phyloP scores from a whole-genome alignment of 306 rosid genomes.

The Sindora glabra region DNA sequence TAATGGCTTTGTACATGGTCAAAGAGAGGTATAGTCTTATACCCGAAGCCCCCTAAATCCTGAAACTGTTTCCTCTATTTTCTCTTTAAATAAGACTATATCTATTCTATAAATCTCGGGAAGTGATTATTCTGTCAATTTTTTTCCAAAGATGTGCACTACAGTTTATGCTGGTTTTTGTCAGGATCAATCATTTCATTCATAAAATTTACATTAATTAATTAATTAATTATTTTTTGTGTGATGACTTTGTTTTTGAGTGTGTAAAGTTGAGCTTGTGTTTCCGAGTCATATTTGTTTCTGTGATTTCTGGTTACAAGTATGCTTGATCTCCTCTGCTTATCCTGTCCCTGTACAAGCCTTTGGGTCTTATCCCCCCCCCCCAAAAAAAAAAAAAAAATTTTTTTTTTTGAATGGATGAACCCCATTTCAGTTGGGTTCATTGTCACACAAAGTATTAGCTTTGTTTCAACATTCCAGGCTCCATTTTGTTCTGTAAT shows the following conservation, averaged over 20 bases:
- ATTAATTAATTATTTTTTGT: not conserved
- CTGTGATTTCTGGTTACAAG: not conserved
- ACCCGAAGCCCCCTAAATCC: too few species aligned
- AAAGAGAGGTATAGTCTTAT: slow-evolving; percentile 51
- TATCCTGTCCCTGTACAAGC: not conserved
- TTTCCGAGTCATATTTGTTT: not conserved
- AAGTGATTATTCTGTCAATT: too few species aligned
- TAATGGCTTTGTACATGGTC: slow-evolving; percentile 30
- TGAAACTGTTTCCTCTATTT: too few species aligned
- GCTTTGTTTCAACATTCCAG: too few species aligned
- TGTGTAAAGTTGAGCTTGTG: not conserved
- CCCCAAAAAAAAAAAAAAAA: too few species aligned
- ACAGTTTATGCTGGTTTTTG: too few species aligned
- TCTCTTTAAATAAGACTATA: too few species aligned
- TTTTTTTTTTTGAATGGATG: not conserved
- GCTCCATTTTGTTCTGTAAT: too few species aligned
- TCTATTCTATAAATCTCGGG: too few species aligned
- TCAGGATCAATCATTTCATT: not conserved
- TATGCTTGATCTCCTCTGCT: not conserved
- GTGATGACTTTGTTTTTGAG: not conserved
- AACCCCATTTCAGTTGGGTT: not conserved
- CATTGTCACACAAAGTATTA: not conserved
- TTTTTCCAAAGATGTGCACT: too few species aligned
- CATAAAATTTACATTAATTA: not conserved
- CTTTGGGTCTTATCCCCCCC: too few species aligned